Percentiles rank a stretch among this genome's conserved stretches.
phyloP scores from a whole-genome alignment of 2,329 filamentous ascomycete species.

The Keithomyces neogunnii region DNA sequence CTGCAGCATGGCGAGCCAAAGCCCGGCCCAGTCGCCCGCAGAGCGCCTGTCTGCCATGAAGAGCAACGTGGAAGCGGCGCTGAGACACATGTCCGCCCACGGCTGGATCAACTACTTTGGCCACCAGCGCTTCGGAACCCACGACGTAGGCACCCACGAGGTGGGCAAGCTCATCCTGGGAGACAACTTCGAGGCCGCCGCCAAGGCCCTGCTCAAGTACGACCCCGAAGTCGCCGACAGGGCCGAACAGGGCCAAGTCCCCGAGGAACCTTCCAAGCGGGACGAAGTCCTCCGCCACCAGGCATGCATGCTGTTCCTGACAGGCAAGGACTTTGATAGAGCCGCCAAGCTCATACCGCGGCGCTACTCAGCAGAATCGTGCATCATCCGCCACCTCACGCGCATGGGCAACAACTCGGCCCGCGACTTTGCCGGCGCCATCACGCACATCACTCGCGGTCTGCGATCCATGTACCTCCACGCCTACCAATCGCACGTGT shows the following conservation, averaged over 20 bases:
- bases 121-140: constrained; percentile 92
- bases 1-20: constrained; percentile 51
- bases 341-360: constrained; percentile 65
- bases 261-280: constrained; percentile 45
- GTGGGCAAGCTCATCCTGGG: constrained; percentile 78
- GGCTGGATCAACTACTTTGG: constrained; percentile 98
- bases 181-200: constrained; percentile 71
- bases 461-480: constrained; percentile 92
- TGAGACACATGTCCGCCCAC: constrained; percentile 58
- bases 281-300: constrained; percentile 75
- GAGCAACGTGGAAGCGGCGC: constrained; percentile 42
- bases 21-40: constrained; percentile 12
- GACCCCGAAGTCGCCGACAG: constrained; percentile 49
- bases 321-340: constrained; percentile 45
- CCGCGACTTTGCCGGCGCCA: constrained; percentile 71
- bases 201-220: constrained; percentile 69
- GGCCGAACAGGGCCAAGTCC: constrained; percentile 27
- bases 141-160: constrained; percentile 74
- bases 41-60: constrained; percentile 23
- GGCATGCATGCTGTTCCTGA: constrained; percentile 67
- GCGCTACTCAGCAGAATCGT: constrained; percentile 72
- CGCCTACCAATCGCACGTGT: constrained; percentile 90
- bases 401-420: constrained; percentile 35
- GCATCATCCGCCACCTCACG: constrained; percentile 69
- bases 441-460: constrained; percentile 71